Conservation (phyloP, 306 rosid genomes). For the Trichosanthes cucumerina region DNA sequence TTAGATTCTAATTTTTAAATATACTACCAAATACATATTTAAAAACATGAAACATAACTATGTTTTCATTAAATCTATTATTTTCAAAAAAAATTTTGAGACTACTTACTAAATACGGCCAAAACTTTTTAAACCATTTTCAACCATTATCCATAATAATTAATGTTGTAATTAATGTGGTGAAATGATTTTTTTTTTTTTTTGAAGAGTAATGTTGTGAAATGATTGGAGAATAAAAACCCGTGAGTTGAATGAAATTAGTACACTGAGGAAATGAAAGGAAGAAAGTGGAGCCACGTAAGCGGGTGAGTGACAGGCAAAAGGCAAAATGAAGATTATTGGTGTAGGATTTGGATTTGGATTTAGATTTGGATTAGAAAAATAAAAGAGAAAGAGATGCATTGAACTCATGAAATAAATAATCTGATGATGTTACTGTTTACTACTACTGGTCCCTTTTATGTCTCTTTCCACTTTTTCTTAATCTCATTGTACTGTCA, state of each 20-base stretch:
- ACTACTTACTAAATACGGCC: too few relatives aligned
- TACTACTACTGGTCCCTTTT: neutral
- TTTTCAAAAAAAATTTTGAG: too few relatives aligned
- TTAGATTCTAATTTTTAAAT: too few relatives aligned
- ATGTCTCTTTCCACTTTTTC: neutral
- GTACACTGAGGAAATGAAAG: neutral
- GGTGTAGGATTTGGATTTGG: neutral
- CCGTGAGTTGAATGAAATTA: neutral
- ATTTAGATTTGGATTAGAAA: neutral
- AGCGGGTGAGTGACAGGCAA: neutral
- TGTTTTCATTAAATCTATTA: too few relatives aligned
- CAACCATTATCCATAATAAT: too few relatives aligned
- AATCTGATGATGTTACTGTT: conserved; percentile 4
- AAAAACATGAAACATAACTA: too few relatives aligned
- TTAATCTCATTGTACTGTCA: neutral
- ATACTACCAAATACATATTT: too few relatives aligned
- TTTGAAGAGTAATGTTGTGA: too few relatives aligned
- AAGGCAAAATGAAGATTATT: neutral
- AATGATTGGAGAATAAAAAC: neutral
- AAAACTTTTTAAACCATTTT: too few relatives aligned
- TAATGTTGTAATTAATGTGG: too few relatives aligned
- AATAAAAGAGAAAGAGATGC: neutral
- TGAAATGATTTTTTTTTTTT: too few relatives aligned
- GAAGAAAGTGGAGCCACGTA: neutral
- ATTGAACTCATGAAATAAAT: too few relatives aligned